phyloP scores from a whole-genome alignment of 176 grass and related monocot species.

The Pontederia paniculata region DNA sequence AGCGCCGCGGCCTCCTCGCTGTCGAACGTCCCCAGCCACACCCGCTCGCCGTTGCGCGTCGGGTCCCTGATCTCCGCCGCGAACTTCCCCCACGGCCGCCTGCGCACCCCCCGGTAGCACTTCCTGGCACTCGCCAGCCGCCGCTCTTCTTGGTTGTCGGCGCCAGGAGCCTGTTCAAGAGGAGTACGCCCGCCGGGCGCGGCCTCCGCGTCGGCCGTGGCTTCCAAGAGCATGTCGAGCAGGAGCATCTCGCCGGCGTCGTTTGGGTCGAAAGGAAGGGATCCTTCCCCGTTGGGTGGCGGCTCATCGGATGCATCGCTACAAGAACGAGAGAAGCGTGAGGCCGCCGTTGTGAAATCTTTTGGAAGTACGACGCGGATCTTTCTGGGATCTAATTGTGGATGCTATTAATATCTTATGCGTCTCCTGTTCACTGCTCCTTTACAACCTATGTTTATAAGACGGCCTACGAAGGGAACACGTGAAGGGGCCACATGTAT shows the following conservation, averaged over 20 bases:
- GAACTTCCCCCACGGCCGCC: conserved; percentile 8
- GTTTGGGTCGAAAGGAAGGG: conserved; percentile 2
- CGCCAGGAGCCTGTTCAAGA: background rate
- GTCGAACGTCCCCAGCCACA: conserved; percentile 6
- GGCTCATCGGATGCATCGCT: too few species aligned
- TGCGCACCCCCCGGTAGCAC: background rate
- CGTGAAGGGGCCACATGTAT: too few species aligned
- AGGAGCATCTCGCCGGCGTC: conserved; percentile 2
- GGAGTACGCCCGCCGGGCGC: background rate
- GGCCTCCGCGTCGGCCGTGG: background rate
- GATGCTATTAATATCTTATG: too few species aligned
- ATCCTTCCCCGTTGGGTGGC: too few species aligned
- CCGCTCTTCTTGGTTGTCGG: background rate
- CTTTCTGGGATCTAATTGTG: too few species aligned
- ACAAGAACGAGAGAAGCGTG: too few species aligned
- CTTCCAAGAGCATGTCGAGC: background rate
- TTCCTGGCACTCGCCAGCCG: background rate
- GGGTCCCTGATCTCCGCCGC: conserved; percentile 2
- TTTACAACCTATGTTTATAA: too few species aligned
- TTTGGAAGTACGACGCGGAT: too few species aligned
- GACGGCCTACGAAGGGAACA: too few species aligned
- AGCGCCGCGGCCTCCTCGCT: background rate
- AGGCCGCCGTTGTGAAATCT: too few species aligned
- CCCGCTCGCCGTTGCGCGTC: background rate
- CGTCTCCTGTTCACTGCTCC: too few species aligned